These are phyloP conservation scores for Fusarium sublunatum DNA, from an alignment of 2,329 filamentous ascomycete genomes.

Conservation along the genomic window DNA sequence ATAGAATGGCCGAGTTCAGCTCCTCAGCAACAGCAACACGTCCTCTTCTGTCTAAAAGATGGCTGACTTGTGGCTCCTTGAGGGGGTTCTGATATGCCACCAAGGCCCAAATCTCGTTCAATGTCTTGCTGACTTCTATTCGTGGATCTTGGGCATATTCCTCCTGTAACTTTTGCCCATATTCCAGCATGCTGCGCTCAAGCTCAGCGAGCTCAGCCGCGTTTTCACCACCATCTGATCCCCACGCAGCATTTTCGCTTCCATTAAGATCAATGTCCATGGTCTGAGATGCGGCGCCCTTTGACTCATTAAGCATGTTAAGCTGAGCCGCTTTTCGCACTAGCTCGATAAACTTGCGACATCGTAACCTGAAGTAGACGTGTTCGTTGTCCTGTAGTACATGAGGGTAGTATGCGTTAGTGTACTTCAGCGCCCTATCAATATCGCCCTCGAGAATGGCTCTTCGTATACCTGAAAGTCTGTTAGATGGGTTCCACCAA, in stretches of 20 bases:
- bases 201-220: constrained; percentile 58
- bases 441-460: constrained; percentile 93
- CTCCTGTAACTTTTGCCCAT: constrained; percentile 80
- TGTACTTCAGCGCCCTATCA: constrained; percentile 87
- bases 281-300: constrained; percentile 58
- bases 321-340: constrained; percentile 79
- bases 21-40: constrained; percentile 88
- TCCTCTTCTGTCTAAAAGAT: constrained; percentile 80
- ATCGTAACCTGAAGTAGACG: constrained; percentile 88
- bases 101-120: constrained; percentile 88
- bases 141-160: constrained; percentile 81
- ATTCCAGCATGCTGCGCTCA: constrained; percentile 76
- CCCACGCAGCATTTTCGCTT: constrained; percentile 54
- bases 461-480: constrained; percentile 77
- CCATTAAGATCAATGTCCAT: constrained; percentile 68
- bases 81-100: constrained; percentile 88
- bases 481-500: constrained; percentile 28
- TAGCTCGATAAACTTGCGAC: constrained; percentile 96
- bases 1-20: constrained; percentile 90
- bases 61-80: constrained; percentile 77
- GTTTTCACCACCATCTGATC: constrained; percentile 61
- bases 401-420: constrained; percentile 79
- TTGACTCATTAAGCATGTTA: constrained; percentile 59
- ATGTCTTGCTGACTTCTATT: constrained; percentile 75
- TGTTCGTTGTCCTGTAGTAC: constrained; percentile 84